Evolutionary conservation across 2,329 filamentous ascomycete species (phyloP).

Genomic region (Cercospora sesami): DNA sequence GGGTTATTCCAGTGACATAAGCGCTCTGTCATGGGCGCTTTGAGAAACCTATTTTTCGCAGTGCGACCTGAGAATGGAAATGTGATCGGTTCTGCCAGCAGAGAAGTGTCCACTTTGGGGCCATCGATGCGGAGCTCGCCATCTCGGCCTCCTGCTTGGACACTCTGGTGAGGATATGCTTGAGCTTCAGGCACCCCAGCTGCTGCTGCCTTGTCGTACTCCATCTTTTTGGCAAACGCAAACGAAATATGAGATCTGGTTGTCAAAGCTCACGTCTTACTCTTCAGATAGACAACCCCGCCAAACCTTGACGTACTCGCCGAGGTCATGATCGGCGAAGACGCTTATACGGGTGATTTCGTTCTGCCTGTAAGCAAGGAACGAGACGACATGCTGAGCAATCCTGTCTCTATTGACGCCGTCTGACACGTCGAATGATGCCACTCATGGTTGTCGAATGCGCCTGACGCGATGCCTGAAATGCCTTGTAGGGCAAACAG

Average conservation of each 20-base stretch:
- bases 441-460: neutral
- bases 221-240: conserved; percentile 23
- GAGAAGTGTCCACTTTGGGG: conserved; percentile 26
- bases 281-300: neutral
- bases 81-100: conserved; percentile 30
- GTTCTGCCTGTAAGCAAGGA: too few relatives aligned
- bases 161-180: conserved; percentile 28
- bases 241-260: neutral
- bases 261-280: neutral
- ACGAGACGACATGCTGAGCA: too few relatives aligned
- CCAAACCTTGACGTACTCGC: neutral
- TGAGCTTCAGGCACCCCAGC: conserved; percentile 25
- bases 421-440: neutral
- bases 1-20: conserved; percentile 34
- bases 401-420: too few relatives aligned
- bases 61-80: conserved; percentile 35
- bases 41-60: conserved; percentile 36
- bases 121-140: conserved; percentile 31
- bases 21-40: conserved; percentile 38
- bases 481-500: neutral
- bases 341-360: neutral
- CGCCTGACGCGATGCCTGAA: neutral
- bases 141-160: conserved; percentile 18
- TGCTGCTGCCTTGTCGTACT: conserved; percentile 30
- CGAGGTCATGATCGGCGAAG: neutral